Evolutionary conservation across 345 rosid species (phyloP), one percentile per base, ranked within the genome.

Genomic region (Passiflora organensis): DNA sequence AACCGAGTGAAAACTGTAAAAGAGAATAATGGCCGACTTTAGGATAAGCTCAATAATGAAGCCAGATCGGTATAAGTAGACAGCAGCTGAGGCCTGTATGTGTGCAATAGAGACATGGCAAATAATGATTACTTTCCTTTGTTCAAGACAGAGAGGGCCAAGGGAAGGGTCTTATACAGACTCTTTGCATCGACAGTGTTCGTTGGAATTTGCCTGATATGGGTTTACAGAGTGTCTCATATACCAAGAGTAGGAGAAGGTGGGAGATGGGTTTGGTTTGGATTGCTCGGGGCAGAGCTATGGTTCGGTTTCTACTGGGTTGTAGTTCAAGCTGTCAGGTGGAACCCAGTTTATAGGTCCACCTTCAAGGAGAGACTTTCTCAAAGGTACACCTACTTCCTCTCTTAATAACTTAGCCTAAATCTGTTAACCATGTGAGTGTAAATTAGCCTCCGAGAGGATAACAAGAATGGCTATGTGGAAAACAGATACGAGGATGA

Each of bases 281-380:
- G 77, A 34, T 41, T 57, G 49, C 23, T 68, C 24, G 60, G 25
- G 6, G 52, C 66, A n/a, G 77, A 72, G 56, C 46, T 68, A 6
- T 63, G 73, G 70, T 67, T 68, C 55, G 48, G 62, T 25, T n/a
- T 72, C 20, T 72, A 59, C 59, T 68, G 77, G 77, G 15, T 59
- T 25, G 6, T 68, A 32, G 41, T 56, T 10, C 70, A 53, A 6
- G 47, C 68, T 25, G 10, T 17, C 2, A 32, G 70, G 28, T 68
- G 73, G 73, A 55, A 59, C 55, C 48, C 5, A 5, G 47, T 63
- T 25, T 46, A 63, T 9, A 58, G 73, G n/a, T 22, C 17, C 34
- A 59, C 73, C 39, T 68, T 58, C 68, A 68, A 64, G 51, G 62
- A 69, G 51, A 61, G 68, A 51, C 74, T 69, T 44, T 58, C 56